Base-by-base conservation (phyloP, 371 early-diverging fungal genomes). In the Mortierella sp. region DNA sequence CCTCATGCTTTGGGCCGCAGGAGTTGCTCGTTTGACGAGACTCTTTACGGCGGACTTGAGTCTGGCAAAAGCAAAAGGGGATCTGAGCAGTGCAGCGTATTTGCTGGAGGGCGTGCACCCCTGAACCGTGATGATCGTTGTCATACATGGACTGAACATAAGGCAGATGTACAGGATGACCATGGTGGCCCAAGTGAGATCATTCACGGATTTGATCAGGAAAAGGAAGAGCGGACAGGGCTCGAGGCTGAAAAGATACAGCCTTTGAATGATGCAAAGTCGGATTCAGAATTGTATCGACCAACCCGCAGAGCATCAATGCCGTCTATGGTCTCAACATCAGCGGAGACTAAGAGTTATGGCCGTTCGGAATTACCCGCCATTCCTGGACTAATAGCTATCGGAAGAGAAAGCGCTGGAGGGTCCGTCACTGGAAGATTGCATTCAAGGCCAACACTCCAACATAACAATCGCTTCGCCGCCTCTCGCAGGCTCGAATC, bases 1-100 rank as follows among this genome's bases (percentile, higher is more conserved):
- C 46, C 60, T 3, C 46, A 38, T 18, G 42, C 57, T 0, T 21
- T 50, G 42, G 54, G 59, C 48, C 62, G 72, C 23, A 66, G 62
- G 53, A 60, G 68, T 28, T 60, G 56, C 1, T 73, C 74, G 6
- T 73, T 67, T 52, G 68, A 73, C 10, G 74, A 73, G n/a, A 67
- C 68, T 1, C 43, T 73, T 4, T 67, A 73, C 30, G 73, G 73
- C 7, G 67, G 67, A 3, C 48, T 67, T 2, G 73, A 64, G 12
- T 45, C 62, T 16, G 30, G 54, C 0, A 13, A 38, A 28, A 42
- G 63, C 54, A 61, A 14, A 46, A 52, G 48, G 23, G 45, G n/a
- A 8, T 63, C 56, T 45, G 45, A 34, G 14, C 49, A 52, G 47
- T 26, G 19, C 23, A 13, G 47, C 16, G 8, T 52, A 1, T 24